Evolutionary conservation across 202 grass and related monocot species (phyloP), one percentile per base, ranked within the genome.

Genomic region (Elaeis oleifera): DNA sequence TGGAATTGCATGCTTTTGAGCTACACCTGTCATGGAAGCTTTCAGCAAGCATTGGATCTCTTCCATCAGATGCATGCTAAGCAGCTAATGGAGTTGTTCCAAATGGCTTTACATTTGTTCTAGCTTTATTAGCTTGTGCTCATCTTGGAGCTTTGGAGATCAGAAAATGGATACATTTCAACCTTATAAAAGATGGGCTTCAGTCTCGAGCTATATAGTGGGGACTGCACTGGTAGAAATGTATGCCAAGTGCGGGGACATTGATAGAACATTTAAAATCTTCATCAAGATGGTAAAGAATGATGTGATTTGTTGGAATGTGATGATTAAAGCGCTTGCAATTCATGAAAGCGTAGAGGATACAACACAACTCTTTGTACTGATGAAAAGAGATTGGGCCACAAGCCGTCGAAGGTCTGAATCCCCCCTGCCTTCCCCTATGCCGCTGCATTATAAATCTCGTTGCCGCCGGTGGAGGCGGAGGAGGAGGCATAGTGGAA

Each of bases 231-330:
- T 87, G 31, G 32, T 82, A 0, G 63, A 76, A 55, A 83, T 87
- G 84, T 83, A 87, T 20, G 75, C 84, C 61, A 76, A 76, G 72
- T 83, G 79, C 14, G 76, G 79, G 3, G 79, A 87, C 22, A 36
- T 72, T 1, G 59, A 67, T 56, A 57, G 36, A 4, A 71, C 76
- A 13, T 8, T 79, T 23, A 21, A 65, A 2, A 4, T 76, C 55
- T 87, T 87, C 76, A 4, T 53, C 31, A 73, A 87, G 68, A 83
- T 76, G 54, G 16, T 39, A 18, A 58, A 27, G 21, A 87, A 79
- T 54, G 79, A 79, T 59, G 71, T 73, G 0, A 82, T 76, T 59
- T 76, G 78, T 27, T 87, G 84, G 84, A 82, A 82, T 22, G 62
- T 79, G 22, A 82, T 73, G 84, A 79, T 82, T 61, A 82, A 60